Evolutionary conservation across 169 alveolate genomes (phyloP).

Genomic region (Haemoproteus tartakovskyi): DNA sequence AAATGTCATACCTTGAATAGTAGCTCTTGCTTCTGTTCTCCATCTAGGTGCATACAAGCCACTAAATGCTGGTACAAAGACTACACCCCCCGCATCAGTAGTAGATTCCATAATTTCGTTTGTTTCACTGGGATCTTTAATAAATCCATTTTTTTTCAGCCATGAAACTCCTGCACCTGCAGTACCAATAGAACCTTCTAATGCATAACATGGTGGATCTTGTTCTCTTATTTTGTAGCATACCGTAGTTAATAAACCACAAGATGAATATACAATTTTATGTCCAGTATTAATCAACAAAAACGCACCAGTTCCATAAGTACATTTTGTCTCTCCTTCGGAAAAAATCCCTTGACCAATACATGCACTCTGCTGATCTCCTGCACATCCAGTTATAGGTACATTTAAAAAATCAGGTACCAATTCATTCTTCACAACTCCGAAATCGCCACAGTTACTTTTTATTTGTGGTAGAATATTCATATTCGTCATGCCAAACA

Average conservation of each 20-base stretch:
- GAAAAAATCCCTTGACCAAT: slow-evolving; percentile 87
- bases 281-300: slow-evolving; percentile 87
- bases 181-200: slow-evolving; percentile 94
- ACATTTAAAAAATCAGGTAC: slow-evolving; percentile 75
- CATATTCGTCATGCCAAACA: slow-evolving; percentile 69
- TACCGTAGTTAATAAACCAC: slow-evolving; percentile 90
- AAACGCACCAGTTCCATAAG: slow-evolving; percentile 95
- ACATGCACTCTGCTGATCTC: slow-evolving; percentile 92
- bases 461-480: slow-evolving; percentile 71
- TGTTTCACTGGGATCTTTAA: slow-evolving; percentile 72
- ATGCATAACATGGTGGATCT: slow-evolving; percentile 81
- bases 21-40: slow-evolving; percentile 91
- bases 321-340: slow-evolving; percentile 86
- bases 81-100: slow-evolving; percentile 86
- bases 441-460: slow-evolving; percentile 75
- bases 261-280: slow-evolving; percentile 76
- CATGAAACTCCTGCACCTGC: slow-evolving; percentile 92
- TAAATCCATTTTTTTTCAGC: slow-evolving; percentile 79
- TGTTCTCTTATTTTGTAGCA: slow-evolving; percentile 81
- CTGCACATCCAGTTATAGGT: slow-evolving; percentile 86
- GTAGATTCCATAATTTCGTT: slow-evolving; percentile 72
- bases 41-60: slow-evolving; percentile 95
- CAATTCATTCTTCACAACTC: slow-evolving; percentile 59
- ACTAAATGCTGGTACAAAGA: slow-evolving; percentile 91
- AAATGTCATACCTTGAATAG: slow-evolving; percentile 86